Base-by-base conservation (phyloP, 2,329 filamentous ascomycete genomes). In the Penicillium sp. region DNA sequence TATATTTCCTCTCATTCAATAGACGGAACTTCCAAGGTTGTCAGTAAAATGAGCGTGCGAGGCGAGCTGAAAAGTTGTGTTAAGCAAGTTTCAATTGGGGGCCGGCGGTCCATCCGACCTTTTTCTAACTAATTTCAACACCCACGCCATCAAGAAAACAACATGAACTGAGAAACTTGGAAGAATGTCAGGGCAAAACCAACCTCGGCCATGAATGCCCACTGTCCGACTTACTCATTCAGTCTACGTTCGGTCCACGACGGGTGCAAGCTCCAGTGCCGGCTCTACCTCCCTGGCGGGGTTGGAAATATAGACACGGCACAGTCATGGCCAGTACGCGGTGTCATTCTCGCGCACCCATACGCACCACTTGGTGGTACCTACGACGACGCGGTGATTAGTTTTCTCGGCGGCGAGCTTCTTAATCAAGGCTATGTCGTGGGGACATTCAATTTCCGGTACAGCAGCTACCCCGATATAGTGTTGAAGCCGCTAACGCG, bases 391-490 rank as follows among this genome's bases (percentile, higher is more conserved):
- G 80, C 81, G 0, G 78, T 95, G 0, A 86, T 97, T 1, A 77
- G 81, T n/a, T 75, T 82, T 7, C 72, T 87, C 2, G 82, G 81
- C 0, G 73, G 75, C 1, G 79, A 85, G 50, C 75, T 95, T 40
- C 68, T 95, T n/a, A 74, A 78, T 4, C 72, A 77, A 45, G 88
- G 88, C 1, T 95, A 82, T 62, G 67, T 95, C 1, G 86, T 96
- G 2, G 85, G 80, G 6, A 95, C 89, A 0, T 96, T 97, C 70
- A 96, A 97, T 65, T 96, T 97, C 67, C 81, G 91, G 87, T 91
- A 74, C 23, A 32, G 42, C 27, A 35, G 46, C 4, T 37, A 18
- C 33, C 13, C 39, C 43, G 47, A 37, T 2, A 7, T 12, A 23
- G 28, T 37, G 24, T 20, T 37, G 9, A 32, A n/a, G 35, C 10